Evolutionary conservation across 495 filamentous ascomycete species (phyloP).

Genomic region (Neurospora sp.): DNA sequence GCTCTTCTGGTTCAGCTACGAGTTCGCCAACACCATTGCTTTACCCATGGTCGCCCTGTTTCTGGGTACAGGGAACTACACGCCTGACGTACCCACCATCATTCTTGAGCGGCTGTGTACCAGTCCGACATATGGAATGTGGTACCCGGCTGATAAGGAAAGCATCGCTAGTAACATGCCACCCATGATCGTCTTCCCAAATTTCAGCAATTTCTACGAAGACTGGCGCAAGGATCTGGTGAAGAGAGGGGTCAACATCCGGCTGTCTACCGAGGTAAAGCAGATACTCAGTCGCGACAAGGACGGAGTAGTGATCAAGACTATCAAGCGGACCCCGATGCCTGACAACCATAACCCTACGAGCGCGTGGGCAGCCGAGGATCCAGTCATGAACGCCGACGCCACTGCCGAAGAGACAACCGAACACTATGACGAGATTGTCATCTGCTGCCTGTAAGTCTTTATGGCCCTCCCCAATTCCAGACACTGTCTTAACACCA

Average conservation of each 20-base stretch:
- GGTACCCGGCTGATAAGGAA: conserved; percentile 55
- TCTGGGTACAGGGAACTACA: conserved; percentile 69
- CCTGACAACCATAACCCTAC: conserved; percentile 25
- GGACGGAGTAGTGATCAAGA: conserved; percentile 44
- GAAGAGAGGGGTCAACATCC: conserved; percentile 52
- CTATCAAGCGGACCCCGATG: conserved; percentile 19
- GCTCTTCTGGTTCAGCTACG: conserved; percentile 60
- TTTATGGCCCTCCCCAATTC: no score
- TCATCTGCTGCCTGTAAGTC: conserved; percentile 63
- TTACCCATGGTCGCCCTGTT: conserved; percentile 68
- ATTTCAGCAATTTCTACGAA: conserved; percentile 59
- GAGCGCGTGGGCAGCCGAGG: conserved; percentile 19
- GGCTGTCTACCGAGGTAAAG: conserved; percentile 52
- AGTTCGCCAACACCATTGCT: conserved; percentile 65
- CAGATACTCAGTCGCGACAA: conserved; percentile 46
- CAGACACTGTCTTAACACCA: not conserved
- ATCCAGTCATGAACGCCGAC: conserved; percentile 14
- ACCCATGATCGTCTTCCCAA: conserved; percentile 75
- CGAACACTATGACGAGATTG: conserved; percentile 58
- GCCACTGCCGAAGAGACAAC: conserved; percentile 10
- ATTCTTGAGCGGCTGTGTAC: conserved; percentile 69
- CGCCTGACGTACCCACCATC: conserved; percentile 62
- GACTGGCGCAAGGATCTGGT: conserved; percentile 55
- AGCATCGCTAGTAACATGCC: conserved; percentile 60
- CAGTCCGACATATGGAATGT: conserved; percentile 63